Conservation (phyloP, 768 basidiomycete genomes). For the Lactifluus pinguis region DNA sequence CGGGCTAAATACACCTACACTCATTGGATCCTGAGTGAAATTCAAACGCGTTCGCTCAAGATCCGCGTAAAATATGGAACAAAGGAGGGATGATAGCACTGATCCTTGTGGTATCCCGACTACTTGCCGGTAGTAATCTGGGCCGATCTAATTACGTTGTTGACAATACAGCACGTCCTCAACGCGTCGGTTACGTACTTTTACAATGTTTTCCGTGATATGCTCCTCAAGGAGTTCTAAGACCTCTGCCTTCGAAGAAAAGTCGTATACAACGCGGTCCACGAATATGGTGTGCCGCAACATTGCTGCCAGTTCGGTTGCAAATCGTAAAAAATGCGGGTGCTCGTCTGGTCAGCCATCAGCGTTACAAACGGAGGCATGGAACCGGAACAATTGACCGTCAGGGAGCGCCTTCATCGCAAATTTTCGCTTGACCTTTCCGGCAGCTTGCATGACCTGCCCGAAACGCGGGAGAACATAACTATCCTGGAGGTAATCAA, state of each 20-base stretch:
- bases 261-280: slow-evolving; percentile 64
- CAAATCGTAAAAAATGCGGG: slow-evolving; percentile 63
- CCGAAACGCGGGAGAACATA: slow-evolving; percentile 69
- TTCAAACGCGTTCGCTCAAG: slow-evolving; percentile 55
- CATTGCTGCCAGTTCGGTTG: slow-evolving; percentile 52
- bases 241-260: slow-evolving; percentile 46
- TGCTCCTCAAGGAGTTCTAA: slow-evolving; percentile 78
- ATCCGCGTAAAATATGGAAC: slow-evolving; percentile 91
- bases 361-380: not conserved
- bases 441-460: slow-evolving; percentile 47
- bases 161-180: not conserved
- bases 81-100: slow-evolving; percentile 87
- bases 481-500: slow-evolving; percentile 40
- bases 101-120: slow-evolving; percentile 97
- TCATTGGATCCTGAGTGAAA: slow-evolving; percentile 47
- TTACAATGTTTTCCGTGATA: slow-evolving; percentile 87
- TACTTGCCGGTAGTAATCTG: slow-evolving; percentile 76
- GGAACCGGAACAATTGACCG: slow-evolving; percentile 33
- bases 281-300: slow-evolving; percentile 76
- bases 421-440: slow-evolving; percentile 48
- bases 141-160: slow-evolving; percentile 51
- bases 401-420: slow-evolving; percentile 57
- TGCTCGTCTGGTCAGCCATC: slow-evolving; percentile 49
- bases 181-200: slow-evolving; percentile 35
- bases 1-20: slow-evolving; percentile 41